These are phyloP conservation scores for Pestalotiopsis sp. DNA, from an alignment of 2,329 filamentous ascomycete species.

Conservation along the genomic window DNA sequence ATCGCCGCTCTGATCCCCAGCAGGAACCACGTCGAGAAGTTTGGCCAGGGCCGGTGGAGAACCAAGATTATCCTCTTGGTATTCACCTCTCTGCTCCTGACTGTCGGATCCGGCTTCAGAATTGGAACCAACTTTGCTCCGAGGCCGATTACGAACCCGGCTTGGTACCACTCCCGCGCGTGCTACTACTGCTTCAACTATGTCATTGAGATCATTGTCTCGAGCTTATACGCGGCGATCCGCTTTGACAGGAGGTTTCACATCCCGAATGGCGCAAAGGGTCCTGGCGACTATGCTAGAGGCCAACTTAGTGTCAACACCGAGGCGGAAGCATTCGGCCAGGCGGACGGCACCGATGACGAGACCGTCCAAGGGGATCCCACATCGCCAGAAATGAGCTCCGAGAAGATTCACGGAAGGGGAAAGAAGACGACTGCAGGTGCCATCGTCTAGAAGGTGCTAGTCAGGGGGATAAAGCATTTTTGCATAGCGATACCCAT, in stretches of 20 bases:
- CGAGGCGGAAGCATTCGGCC: constrained; percentile 11
- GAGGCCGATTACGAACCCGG: constrained; percentile 43
- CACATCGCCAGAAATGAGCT: neutral
- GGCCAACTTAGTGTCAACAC: constrained; percentile 5
- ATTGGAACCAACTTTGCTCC: constrained; percentile 50
- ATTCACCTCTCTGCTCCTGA: constrained; percentile 48
- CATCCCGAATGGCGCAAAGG: constrained; percentile 30
- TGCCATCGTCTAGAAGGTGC: neutral
- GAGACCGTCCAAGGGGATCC: neutral
- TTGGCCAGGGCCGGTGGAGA: constrained; percentile 55
- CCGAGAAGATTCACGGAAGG: constrained; percentile 5
- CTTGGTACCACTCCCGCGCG: constrained; percentile 60
- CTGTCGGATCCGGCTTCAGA: constrained; percentile 59
- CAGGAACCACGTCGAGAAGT: constrained; percentile 45
- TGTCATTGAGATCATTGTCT: constrained; percentile 47
- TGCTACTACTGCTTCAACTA: constrained; percentile 69
- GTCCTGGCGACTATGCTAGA: constrained; percentile 24
- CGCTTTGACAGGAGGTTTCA: constrained; percentile 32
- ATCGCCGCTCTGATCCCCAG: constrained; percentile 10
- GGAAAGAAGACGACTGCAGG: neutral
- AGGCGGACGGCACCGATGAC: neutral
- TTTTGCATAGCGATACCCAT: neutral
- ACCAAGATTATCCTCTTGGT: constrained; percentile 59
- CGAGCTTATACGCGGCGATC: constrained; percentile 25
- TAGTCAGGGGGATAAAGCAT: neutral